phyloP scores from a whole-genome alignment of 2,329 filamentous ascomycete genomes.

The Fusarium luffae region DNA sequence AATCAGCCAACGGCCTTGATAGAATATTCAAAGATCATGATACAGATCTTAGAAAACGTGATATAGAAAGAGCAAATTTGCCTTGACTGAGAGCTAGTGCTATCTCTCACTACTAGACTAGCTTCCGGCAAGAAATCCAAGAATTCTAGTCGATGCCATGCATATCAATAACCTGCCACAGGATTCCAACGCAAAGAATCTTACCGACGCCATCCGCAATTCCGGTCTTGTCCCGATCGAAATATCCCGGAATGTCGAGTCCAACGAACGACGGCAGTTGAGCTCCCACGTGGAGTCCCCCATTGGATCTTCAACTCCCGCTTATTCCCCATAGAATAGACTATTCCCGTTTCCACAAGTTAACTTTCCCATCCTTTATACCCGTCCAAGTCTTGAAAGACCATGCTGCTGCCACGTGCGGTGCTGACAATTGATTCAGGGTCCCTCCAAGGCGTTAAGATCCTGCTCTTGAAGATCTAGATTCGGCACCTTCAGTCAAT shows the following conservation, averaged over 20 bases:
- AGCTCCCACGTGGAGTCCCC: constrained; percentile 40
- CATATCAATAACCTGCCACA: neutral
- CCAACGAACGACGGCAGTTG: constrained; percentile 28
- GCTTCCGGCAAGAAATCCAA: neutral
- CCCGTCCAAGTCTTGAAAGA: neutral
- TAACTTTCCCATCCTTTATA: constrained; percentile 6
- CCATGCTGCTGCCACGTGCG: constrained; percentile 27
- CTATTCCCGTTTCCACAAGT: constrained; percentile 1
- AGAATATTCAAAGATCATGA: neutral
- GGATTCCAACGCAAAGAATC: neutral
- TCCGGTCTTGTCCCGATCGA: neutral
- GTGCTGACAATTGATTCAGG: neutral
- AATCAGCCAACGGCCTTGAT: neutral
- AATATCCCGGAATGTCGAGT: constrained; percentile 8
- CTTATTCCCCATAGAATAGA: constrained; percentile 17
- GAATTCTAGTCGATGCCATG: neutral
- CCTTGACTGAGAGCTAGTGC: neutral
- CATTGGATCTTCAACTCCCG: constrained; percentile 38
- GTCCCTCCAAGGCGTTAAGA: neutral
- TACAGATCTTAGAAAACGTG: neutral
- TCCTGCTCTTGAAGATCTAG: constrained; percentile 1
- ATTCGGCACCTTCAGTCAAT: neutral
- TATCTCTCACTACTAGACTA: too few relatives aligned
- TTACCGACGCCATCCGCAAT: neutral
- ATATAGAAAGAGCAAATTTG: neutral